A percentile compares a stretch with the other conserved stretches of the same genome.
phyloP scores from a whole-genome alignment of 2,329 filamentous ascomycete species.

The Diplodia mutila region DNA sequence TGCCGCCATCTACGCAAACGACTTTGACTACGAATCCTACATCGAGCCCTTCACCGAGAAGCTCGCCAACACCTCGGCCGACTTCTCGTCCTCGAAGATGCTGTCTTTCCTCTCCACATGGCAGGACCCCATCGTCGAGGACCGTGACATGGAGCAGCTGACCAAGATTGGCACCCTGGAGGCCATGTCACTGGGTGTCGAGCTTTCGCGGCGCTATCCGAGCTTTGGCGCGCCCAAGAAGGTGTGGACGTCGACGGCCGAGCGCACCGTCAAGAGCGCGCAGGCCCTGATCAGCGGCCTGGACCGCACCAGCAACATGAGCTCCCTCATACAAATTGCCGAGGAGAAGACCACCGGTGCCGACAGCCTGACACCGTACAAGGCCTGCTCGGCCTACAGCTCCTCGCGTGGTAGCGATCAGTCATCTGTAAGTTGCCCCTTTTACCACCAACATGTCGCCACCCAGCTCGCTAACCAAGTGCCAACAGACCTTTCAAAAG shows the following conservation, averaged over 20 bases:
- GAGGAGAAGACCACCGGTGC: slow-evolving; percentile 63
- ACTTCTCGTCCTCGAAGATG: slow-evolving; percentile 61
- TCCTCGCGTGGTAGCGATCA: slow-evolving; percentile 61
- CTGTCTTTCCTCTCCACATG: slow-evolving; percentile 62
- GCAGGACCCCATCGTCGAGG: slow-evolving; percentile 57
- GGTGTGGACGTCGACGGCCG: slow-evolving; percentile 66
- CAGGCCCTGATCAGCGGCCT: slow-evolving; percentile 62
- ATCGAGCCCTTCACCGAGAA: slow-evolving; percentile 60
- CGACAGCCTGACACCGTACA: slow-evolving; percentile 66
- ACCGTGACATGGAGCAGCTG: slow-evolving; percentile 62
- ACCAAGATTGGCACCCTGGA: slow-evolving; percentile 65
- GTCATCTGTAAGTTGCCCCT: slow-evolving; percentile 41
- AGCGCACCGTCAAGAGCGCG: slow-evolving; percentile 63
- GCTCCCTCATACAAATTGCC: slow-evolving; percentile 59
- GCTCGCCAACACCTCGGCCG: slow-evolving; percentile 59
- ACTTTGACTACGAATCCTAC: slow-evolving; percentile 57
- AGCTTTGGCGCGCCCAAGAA: slow-evolving; percentile 56
- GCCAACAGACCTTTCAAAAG: slow-evolving; percentile 50
- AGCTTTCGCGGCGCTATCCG: slow-evolving; percentile 63
- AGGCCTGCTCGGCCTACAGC: slow-evolving; percentile 66
- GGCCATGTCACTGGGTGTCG: slow-evolving; percentile 62
- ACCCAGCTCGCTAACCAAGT: not conserved
- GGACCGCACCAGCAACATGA: slow-evolving; percentile 57
- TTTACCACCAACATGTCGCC: not conserved
- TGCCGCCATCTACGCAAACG: slow-evolving; percentile 57